Base-by-base conservation (phyloP, 768 basidiomycete species). In the Kwoniella dendrophila region DNA sequence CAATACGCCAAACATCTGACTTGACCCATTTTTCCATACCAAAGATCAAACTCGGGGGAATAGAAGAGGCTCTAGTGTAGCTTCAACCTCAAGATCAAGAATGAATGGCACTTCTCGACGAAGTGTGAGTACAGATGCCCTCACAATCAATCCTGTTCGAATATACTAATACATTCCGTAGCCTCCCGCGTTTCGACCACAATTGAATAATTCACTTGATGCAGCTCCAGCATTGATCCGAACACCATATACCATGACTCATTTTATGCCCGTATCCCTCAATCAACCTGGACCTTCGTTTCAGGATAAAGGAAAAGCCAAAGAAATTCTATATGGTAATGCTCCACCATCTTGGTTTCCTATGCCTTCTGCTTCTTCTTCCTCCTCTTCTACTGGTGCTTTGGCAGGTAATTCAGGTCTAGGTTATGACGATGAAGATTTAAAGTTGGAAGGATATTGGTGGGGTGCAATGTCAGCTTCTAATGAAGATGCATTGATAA, bases 261-360 rank as follows among this genome's bases (percentile, higher is more conserved):
- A 61, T 18, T 71, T 50, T 49, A 29, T 65, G 14, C 63, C 67
- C n/a, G 56, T 67, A 20, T 64, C 69, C 5, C 48, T 66, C 3
- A 44, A 41, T 48, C 61, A 68, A 32, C 32, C 72, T 40, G 74
- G 70, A n/a, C 68, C 70, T 3, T 73, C 74, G 0, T 69, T 61
- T 34, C 63, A 65, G 10, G 74, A 76, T 12, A 76, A 73, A 41
- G 74, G 72, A 8, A 76, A 73, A 56, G 70, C 68, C 11, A 71
- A 66, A 41, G 74, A 76, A 20, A 22, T 70, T 7, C 56, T 71
- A 3, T 53, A 54, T 29, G 51, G 45, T 0, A 59, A 48, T 24
- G 27, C 70, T 3, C 52, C 72, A 32, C 74, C 74, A 8, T 10
- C 67, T 3, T 76, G 74, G 74, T 76, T 67, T 45, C 68, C 72